Evolutionary conservation across 2,329 filamentous ascomycete species (phyloP).

Genomic region (Ceratocystis eucalypticola): DNA sequence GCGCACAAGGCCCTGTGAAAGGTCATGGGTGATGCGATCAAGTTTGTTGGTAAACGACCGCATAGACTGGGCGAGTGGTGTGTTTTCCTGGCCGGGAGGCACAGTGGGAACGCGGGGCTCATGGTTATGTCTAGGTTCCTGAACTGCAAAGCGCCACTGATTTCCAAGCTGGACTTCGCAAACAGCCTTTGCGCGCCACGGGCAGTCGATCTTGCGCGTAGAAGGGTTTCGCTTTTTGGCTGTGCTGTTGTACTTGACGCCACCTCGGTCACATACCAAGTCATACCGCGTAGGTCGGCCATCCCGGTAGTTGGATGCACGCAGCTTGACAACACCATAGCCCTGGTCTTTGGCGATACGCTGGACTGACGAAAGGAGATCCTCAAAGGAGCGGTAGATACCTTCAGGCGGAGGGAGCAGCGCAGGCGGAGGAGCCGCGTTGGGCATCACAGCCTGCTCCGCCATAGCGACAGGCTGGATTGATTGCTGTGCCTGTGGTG

Average conservation of each 20-base stretch:
- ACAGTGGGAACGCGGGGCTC: slow-evolving; percentile 43
- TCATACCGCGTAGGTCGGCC: slow-evolving; percentile 50
- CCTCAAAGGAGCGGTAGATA: slow-evolving; percentile 46
- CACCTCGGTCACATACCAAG: slow-evolving; percentile 48
- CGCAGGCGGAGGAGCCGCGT: slow-evolving; percentile 33
- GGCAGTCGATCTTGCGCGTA: slow-evolving; percentile 50
- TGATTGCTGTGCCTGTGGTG: slow-evolving; percentile 5
- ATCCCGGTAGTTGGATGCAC: slow-evolving; percentile 50
- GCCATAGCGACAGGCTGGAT: slow-evolving; percentile 25
- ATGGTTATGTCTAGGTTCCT: slow-evolving; percentile 48
- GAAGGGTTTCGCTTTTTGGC: slow-evolving; percentile 52
- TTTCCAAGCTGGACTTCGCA: slow-evolving; percentile 49
- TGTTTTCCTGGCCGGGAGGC: slow-evolving; percentile 42
- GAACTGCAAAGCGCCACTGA: slow-evolving; percentile 50
- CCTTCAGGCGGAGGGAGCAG: slow-evolving; percentile 45
- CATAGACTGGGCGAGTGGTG: slow-evolving; percentile 43
- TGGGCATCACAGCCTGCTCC: slow-evolving; percentile 30
- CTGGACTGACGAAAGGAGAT: slow-evolving; percentile 44
- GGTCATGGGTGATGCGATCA: slow-evolving; percentile 44
- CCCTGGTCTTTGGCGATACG: slow-evolving; percentile 48
- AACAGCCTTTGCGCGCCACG: slow-evolving; percentile 49
- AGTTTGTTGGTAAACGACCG: slow-evolving; percentile 46
- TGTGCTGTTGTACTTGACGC: slow-evolving; percentile 51
- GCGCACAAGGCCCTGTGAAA: slow-evolving; percentile 38
- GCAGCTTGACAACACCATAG: slow-evolving; percentile 49